Percentiles rank a stretch among this genome's conserved stretches.
These are phyloP conservation scores for Xylaria cubensis DNA, from an alignment of 495 filamentous ascomycete species.

Conservation along the genomic window DNA sequence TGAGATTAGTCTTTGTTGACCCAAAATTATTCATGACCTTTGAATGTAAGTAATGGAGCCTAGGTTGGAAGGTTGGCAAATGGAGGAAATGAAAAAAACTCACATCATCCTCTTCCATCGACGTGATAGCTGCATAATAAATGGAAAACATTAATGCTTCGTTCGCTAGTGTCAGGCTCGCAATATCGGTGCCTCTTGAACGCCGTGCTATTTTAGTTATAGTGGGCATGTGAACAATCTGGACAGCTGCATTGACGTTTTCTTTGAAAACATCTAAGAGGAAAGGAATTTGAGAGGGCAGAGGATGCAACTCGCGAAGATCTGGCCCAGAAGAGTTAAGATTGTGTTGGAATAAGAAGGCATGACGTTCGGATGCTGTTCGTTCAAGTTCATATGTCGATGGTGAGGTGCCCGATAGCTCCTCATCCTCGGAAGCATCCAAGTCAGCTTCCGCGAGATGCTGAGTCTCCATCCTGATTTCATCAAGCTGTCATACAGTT, in stretches of 20 bases:
- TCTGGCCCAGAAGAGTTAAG: slow-evolving; percentile 41
- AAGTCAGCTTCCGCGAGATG: slow-evolving; percentile 40
- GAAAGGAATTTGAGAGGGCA: slow-evolving; percentile 60
- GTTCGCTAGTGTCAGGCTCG: slow-evolving; percentile 49
- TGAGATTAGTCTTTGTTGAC: slow-evolving; percentile 56
- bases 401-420: slow-evolving; percentile 36
- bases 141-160: slow-evolving; percentile 67
- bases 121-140: slow-evolving; percentile 64
- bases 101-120: slow-evolving; percentile 64
- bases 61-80: neutral
- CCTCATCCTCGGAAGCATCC: slow-evolving; percentile 53
- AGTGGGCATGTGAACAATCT: slow-evolving; percentile 61
- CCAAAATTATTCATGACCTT: slow-evolving; percentile 58
- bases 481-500: slow-evolving; percentile 46
- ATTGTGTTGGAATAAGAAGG: slow-evolving; percentile 60
- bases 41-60: slow-evolving; percentile 4
- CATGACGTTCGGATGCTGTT: slow-evolving; percentile 57
- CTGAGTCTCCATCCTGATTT: slow-evolving; percentile 48
- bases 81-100: slow-evolving; percentile 24
- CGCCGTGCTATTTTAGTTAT: slow-evolving; percentile 53
- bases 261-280: slow-evolving; percentile 58
- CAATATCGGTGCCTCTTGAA: slow-evolving; percentile 42
- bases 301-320: slow-evolving; percentile 54
- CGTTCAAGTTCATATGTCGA: slow-evolving; percentile 50
- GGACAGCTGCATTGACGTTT: slow-evolving; percentile 59